A percentile compares a stretch with the other conserved stretches of the same genome.
Conservation (phyloP, 73 alveolate species). For the Uronychia setigera region DNA sequence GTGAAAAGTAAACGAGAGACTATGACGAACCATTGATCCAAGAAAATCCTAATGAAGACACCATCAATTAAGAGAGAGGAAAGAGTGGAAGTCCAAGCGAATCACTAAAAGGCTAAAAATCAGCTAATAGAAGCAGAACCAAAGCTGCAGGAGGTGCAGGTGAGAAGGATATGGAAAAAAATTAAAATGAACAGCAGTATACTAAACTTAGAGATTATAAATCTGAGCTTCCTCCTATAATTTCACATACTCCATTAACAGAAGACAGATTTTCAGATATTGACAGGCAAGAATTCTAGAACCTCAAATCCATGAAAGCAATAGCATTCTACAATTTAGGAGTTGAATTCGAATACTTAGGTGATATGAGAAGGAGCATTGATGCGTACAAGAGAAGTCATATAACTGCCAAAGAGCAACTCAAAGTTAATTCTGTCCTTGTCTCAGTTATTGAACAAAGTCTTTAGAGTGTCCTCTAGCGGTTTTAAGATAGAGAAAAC, state of each 20-base stretch:
- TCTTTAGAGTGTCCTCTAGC: not conserved
- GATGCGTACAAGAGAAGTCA: not conserved
- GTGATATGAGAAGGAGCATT: not conserved
- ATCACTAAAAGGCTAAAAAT: no score
- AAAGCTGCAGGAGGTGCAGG: not conserved
- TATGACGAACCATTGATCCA: not conserved
- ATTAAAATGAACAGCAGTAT: not conserved
- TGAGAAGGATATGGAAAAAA: not conserved
- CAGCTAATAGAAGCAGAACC: no score
- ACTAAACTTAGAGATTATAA: not conserved
- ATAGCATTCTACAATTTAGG: not conserved
- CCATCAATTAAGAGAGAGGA: no score
- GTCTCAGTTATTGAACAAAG: not conserved
- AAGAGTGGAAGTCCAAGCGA: no score
- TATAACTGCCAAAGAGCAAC: not conserved
- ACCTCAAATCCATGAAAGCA: not conserved
- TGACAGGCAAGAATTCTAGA: not conserved
- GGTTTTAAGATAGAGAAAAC: no score
- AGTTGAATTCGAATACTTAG: not conserved
- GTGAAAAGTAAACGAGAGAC: not conserved
- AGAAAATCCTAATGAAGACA: not conserved
- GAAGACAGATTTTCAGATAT: no score
- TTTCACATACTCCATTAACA: no score
- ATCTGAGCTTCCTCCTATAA: no score
- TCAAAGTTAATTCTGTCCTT: not conserved